These are phyloP conservation scores for Medicago lupulina DNA, from an alignment of 306 rosid species.

Conservation along the genomic window DNA sequence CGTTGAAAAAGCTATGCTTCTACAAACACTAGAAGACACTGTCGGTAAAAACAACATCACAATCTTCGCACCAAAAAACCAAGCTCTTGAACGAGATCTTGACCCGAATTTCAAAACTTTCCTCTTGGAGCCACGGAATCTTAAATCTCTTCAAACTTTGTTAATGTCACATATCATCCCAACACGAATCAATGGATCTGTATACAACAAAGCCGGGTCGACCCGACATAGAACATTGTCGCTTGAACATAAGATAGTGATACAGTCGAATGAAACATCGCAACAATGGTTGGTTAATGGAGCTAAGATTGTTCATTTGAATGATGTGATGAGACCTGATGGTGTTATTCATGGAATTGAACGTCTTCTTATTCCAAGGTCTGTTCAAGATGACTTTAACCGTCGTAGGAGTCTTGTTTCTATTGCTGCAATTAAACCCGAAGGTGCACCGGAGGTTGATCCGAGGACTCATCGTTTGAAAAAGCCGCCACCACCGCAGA, in stretches of 20 bases:
- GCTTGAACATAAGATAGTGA: constrained; percentile 17
- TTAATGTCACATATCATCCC: constrained; percentile 70
- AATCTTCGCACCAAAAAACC: constrained; percentile 75
- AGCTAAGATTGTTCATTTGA: constrained; percentile 53
- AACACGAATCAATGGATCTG: constrained; percentile 49
- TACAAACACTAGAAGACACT: constrained; percentile 66
- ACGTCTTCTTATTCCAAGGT: constrained; percentile 62
- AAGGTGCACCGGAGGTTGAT: constrained; percentile 75
- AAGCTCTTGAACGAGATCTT: constrained; percentile 73
- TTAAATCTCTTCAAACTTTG: constrained; percentile 64
- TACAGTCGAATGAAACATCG: constrained; percentile 34
- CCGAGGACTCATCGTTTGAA: constrained; percentile 72
- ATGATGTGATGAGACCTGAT: constrained; percentile 65
- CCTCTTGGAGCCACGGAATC: constrained; percentile 72
- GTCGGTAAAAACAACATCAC: constrained; percentile 70
- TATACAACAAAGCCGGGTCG: background rate
- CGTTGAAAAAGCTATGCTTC: constrained; percentile 70
- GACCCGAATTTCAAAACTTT: constrained; percentile 77
- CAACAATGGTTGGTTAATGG: constrained; percentile 53
- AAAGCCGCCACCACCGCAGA: constrained; percentile 55
- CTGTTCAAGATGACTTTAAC: constrained; percentile 75
- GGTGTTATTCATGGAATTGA: constrained; percentile 84
- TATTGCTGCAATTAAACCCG: constrained; percentile 79
- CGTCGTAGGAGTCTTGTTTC: constrained; percentile 66
- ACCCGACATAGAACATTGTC: constrained; percentile 52